Evolutionary conservation across 257 asterid genomes (phyloP).

Genomic region (Solanum arcanum): DNA sequence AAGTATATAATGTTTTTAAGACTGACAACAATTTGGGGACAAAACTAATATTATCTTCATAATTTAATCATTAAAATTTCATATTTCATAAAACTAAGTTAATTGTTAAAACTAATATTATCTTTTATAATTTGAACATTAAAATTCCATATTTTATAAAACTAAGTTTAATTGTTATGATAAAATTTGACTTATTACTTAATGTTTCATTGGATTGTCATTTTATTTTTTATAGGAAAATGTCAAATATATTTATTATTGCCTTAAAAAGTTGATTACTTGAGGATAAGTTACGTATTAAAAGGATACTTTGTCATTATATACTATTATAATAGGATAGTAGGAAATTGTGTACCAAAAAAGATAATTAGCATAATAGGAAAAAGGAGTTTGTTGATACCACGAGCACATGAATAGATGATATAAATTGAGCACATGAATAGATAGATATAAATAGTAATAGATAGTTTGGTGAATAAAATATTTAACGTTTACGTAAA

Average conservation of each 20-base stretch:
- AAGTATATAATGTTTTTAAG: no score
- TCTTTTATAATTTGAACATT: no score
- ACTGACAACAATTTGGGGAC: no score
- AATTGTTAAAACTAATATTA: no score
- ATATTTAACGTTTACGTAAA: neutral
- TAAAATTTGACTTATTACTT: no score
- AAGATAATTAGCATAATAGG: neutral
- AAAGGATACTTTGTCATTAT: neutral
- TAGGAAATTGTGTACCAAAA: neutral
- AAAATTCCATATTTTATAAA: no score
- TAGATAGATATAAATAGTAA: neutral
- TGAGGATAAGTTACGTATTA: neutral
- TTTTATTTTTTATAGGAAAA: no score
- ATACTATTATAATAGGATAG: neutral
- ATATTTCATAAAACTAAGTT: no score
- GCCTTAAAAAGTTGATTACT: conserved; percentile 8
- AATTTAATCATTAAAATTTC: no score
- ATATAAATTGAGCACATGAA: neutral
- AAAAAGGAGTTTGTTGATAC: neutral
- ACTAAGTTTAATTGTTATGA: no score
- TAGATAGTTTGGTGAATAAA: neutral
- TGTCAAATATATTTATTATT: neutral
- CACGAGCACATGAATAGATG: neutral
- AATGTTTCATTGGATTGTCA: neutral
- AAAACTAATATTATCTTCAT: no score